Evolutionary conservation across 192 early-diverging fungal genomes (phyloP).

Genomic region (Backusella australiensis): DNA sequence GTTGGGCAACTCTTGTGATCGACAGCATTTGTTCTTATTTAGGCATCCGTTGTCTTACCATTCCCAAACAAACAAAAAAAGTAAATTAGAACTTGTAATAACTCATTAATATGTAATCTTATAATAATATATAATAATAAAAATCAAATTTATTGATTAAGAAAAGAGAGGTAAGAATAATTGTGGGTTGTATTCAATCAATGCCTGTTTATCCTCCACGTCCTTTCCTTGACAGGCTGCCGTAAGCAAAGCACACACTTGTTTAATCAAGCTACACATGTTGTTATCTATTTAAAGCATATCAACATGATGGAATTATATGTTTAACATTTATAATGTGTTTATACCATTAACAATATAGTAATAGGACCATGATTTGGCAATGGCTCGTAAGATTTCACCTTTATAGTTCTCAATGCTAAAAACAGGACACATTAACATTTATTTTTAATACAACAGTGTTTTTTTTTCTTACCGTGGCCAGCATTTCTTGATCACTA

Average conservation of each 20-base stretch:
- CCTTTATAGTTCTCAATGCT: slow-evolving; percentile 13
- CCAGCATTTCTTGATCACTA: slow-evolving; percentile 7
- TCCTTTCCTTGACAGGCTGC: slow-evolving; percentile 11
- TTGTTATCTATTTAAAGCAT: not conserved
- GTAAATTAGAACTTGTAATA: not conserved
- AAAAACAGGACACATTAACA: not conserved
- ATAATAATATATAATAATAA: not conserved
- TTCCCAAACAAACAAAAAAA: slow-evolving; percentile 44
- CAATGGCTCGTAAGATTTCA: slow-evolving; percentile 7
- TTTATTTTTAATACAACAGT: not conserved
- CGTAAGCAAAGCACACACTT: slow-evolving; percentile 1
- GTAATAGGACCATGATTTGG: slow-evolving; percentile 9
- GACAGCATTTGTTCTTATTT: slow-evolving; percentile 83
- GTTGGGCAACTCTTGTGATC: slow-evolving; percentile 86
- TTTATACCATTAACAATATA: slow-evolving; percentile 4
- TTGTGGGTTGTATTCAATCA: not conserved
- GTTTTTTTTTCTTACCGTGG: slow-evolving; percentile 7
- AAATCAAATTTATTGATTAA: not conserved
- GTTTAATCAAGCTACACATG: not conserved
- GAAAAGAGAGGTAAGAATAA: not conserved
- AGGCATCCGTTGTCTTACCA: slow-evolving; percentile 81
- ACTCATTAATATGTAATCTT: not conserved
- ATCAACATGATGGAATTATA: not conserved
- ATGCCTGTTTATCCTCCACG: slow-evolving; percentile 5
- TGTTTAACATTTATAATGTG: not conserved